Percentiles rank a stretch among this genome's conserved stretches.
Evolutionary conservation across 257 asterid species (phyloP).

Genomic region (Nyctanthes arbortristis): DNA sequence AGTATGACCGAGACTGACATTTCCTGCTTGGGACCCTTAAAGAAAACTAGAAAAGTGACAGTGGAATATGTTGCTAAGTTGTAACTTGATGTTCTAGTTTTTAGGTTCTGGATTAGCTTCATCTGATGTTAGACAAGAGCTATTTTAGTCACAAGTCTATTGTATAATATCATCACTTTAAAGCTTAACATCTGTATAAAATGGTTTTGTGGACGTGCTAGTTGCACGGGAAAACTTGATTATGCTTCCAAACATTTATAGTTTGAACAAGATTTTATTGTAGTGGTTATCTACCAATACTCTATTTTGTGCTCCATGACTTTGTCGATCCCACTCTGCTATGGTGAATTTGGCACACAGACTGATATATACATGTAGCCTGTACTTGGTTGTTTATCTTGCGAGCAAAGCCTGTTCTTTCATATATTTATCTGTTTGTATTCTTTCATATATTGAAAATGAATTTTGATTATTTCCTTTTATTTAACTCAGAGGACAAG

Average conservation of each 20-base stretch:
- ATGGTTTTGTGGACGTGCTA: no score
- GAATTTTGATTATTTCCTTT: background rate
- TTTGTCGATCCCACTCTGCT: background rate
- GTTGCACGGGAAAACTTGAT: no score
- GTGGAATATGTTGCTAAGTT: background rate
- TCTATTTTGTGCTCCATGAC: background rate
- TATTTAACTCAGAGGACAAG: conserved; percentile 47
- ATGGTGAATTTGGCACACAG: background rate
- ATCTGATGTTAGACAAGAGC: background rate
- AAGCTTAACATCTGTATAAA: no score
- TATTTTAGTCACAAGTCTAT: no score
- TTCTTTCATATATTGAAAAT: background rate
- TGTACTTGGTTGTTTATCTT: background rate
- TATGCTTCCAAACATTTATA: no score
- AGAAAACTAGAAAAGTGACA: background rate
- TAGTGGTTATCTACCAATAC: background rate
- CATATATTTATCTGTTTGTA: background rate
- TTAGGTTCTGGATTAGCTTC: background rate
- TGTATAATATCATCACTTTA: no score
- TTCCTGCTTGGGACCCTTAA: background rate
- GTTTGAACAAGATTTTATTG: background rate
- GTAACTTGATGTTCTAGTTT: background rate
- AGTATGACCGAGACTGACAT: background rate
- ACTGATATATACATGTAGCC: background rate
- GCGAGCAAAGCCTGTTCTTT: background rate